Evolutionary conservation across 176 grass and related monocot genomes (phyloP).

Genomic region (Oryza nivara): DNA sequence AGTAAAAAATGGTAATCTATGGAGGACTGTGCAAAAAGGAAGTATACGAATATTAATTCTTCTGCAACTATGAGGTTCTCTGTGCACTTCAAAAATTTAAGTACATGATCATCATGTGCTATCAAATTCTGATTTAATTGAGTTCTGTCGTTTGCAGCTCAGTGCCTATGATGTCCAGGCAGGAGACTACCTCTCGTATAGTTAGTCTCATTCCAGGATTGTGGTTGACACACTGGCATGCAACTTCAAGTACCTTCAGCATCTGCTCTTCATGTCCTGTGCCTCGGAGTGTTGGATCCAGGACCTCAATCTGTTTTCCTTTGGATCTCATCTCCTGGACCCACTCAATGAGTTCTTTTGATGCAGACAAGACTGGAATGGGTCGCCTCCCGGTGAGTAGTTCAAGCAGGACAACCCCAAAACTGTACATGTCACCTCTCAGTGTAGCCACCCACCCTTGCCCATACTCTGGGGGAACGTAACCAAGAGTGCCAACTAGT

Average conservation of each 20-base stretch:
- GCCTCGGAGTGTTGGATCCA: constrained; percentile 45
- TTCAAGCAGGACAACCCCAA: constrained; percentile 81
- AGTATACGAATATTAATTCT: neutral
- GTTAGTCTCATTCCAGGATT: constrained; percentile 51
- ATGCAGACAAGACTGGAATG: constrained; percentile 40
- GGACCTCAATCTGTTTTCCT: constrained; percentile 54
- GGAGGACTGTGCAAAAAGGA: neutral
- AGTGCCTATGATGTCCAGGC: constrained; percentile 41
- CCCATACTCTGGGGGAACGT: constrained; percentile 79
- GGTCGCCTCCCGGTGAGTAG: constrained; percentile 65
- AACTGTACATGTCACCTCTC: constrained; percentile 82
- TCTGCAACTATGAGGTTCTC: neutral
- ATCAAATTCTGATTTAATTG: neutral
- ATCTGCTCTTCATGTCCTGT: constrained; percentile 64
- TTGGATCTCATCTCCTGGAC: constrained; percentile 48
- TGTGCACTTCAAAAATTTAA: neutral
- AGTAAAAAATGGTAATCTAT: neutral
- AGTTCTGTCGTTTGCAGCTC: constrained; percentile 13
- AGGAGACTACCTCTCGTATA: constrained; percentile 50
- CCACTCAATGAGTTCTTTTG: constrained; percentile 62
- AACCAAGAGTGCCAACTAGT: constrained; percentile 74
- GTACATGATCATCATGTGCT: neutral
- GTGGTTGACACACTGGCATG: constrained; percentile 53
- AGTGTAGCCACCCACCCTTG: constrained; percentile 69
- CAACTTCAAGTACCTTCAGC: constrained; percentile 61